phyloP scores from a whole-genome alignment of 306 rosid genomes.

The Cicer chorassanicum region DNA sequence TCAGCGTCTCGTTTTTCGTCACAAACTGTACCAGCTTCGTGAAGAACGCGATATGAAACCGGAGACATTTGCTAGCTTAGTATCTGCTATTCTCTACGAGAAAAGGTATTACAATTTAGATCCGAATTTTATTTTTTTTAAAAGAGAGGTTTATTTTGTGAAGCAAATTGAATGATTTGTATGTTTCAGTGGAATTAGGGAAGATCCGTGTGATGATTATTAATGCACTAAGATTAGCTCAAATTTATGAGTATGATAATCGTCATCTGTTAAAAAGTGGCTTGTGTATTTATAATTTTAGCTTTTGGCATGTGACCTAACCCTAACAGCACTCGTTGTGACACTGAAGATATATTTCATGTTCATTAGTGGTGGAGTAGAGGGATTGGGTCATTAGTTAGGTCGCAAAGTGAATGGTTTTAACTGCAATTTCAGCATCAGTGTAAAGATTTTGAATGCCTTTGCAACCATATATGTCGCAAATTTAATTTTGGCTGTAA shows the following conservation, averaged over 20 bases:
- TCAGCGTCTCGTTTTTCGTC: slow-evolving; percentile 83
- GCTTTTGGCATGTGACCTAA: background rate
- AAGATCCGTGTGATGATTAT: background rate
- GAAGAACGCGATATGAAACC: slow-evolving; percentile 97
- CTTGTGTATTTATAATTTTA: background rate
- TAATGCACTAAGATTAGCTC: background rate
- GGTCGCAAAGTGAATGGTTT: background rate
- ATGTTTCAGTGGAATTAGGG: background rate
- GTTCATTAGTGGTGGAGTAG: slow-evolving; percentile 13
- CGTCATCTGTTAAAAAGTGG: background rate
- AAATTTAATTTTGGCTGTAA: background rate
- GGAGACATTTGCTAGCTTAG: slow-evolving; percentile 87
- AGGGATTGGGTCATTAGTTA: background rate
- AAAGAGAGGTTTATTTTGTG: background rate
- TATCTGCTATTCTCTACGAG: slow-evolving; percentile 86
- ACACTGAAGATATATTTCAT: background rate
- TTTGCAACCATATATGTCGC: background rate
- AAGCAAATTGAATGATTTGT: background rate
- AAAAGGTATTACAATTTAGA: slow-evolving; percentile 61
- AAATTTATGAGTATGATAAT: background rate
- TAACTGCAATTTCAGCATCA: background rate
- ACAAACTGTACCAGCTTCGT: slow-evolving; percentile 87
- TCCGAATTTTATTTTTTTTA: background rate
- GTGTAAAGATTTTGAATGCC: background rate
- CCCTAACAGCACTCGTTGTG: background rate